Base-by-base conservation (phyloP, 1,284 basidiomycete genomes). In the Pseudomicrostroma phylloplanum region DNA sequence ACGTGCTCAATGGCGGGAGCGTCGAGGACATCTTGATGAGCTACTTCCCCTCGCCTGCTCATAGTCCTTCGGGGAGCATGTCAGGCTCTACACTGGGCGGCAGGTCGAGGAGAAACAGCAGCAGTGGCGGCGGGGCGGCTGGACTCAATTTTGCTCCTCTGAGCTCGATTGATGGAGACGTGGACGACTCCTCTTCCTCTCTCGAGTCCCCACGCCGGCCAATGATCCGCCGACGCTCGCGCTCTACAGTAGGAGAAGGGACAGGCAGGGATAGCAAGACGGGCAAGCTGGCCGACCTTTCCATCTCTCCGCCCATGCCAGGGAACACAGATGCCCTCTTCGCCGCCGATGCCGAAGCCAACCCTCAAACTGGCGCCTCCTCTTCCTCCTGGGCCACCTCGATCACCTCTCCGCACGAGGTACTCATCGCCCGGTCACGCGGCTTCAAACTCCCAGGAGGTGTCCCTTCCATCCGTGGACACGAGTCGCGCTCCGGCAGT, bases 41-140 rank as follows among this genome's bases (percentile, higher is more conserved):
- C 21, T 80, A 79, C 63, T 80, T 77, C 57, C 77, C 79, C 1
- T 76, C 72, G 1, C 79, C 80, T 0, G 68, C 70, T 4, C 67
- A 69, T 71, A 19, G 64, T 58, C 51, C 56, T 67, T 36, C 56
- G 62, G 2, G 49, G 6, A 48, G 43, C 43, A 48, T 48, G 30
- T 36, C 30, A 36, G 30, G 30, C 30, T 36, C 30, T 36, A 36
- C 30, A 36, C 30, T 36, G 30, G 30, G 30, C 3, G 30, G 30
- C 30, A 36, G 30, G 9, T 48, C 43, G 43, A 21, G 43, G 17
- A 48, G 21, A n/a, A 21, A 21, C 43, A 48, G 43, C 43, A 21
- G 43, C 43, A 48, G 43, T 21, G 12, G 43, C 43, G 12, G 43
- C 12, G 43, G 43, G 9, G 4, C 30, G 9, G 4, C 3, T 9